These are phyloP conservation scores for Trichosporon ovoides DNA, from an alignment of 1,284 basidiomycete genomes.

Conservation along the genomic window DNA sequence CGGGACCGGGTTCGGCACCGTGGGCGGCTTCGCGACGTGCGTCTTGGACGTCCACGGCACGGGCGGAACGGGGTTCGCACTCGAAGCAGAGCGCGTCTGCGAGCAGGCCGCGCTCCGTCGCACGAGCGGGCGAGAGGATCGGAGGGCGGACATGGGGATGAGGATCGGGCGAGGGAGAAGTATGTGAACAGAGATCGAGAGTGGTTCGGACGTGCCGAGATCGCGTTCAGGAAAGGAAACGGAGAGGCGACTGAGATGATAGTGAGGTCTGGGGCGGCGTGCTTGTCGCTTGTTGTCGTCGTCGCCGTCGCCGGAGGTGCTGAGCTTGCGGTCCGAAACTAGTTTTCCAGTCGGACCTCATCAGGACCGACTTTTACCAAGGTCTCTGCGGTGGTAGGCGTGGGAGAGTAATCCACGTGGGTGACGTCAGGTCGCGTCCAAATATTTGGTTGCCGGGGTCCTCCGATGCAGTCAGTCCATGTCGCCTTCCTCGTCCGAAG, in stretches of 20 bases:
- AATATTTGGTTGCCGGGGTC: not conserved
- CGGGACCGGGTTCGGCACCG: constrained; percentile 70
- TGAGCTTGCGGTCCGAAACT: not conserved
- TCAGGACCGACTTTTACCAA: not conserved
- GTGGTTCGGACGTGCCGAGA: not conserved
- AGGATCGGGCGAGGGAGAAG: not conserved
- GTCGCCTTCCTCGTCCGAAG: not conserved
- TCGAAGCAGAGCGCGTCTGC: constrained; percentile 24
- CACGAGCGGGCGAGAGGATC: constrained; percentile 13
- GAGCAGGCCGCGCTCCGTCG: constrained; percentile 22
- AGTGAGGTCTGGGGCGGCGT: not conserved
- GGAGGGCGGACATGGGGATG: constrained; percentile 14
- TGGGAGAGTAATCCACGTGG: constrained; percentile 8
- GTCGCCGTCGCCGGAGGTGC: not conserved
- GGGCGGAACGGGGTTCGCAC: not conserved
- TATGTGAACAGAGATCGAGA: not conserved
- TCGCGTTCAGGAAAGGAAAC: too few species aligned
- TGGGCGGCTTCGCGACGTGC: constrained; percentile 48
- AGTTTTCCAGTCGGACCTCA: not conserved
- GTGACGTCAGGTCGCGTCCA: not conserved
- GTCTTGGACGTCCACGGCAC: constrained; percentile 37
- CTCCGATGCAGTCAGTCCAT: not conserved
- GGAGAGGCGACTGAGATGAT: too few species aligned
- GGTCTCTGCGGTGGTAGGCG: not conserved
- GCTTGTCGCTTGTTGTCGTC: not conserved